Evolutionary conservation across 345 rosid species (phyloP), one percentile per base, ranked within the genome.

Genomic region (Eucalyptus paniculata): DNA sequence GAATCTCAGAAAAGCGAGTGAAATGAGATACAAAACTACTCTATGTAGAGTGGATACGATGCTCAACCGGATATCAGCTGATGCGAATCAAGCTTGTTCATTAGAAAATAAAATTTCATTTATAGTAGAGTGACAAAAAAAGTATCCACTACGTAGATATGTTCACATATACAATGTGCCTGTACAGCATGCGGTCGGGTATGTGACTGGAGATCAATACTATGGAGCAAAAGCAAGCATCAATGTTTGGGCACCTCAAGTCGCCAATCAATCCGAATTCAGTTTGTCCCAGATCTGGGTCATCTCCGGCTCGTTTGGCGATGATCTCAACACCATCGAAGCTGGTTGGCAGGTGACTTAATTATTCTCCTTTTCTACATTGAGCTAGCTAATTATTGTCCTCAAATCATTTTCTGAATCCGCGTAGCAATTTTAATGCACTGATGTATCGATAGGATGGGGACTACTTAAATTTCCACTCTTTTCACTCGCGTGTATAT

Each of bases 211-310:
- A 50, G 96, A 93, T 26, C 95, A 96, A 89, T 98, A 96, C 87
- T 98, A 96, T 80, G 99, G 99, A 90, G 99, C 99, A 87, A 98
- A 97, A 91, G 99, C 99, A 6, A 96, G 97, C 91, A 96, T 98
- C 86, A 98, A 97, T 91, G 99, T 98, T 72, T 98, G 99, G 99
- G 92, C 97, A 19, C 99, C 99, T 15, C 91, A 77, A 24, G 99
- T 98, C n/a, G 83, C 92, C 5, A 96, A 95, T 91, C 97, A 94
- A 88, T 94, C 95, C 87, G 99, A 98, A 89, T 98, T 98, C 91
- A 97, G 99, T 93, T 90, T 98, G 89, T 98, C 99, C 18, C 99
- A 98, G 50, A 87, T 98, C 92, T 98, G 99, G 99, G 95, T 98
- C 90, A 96, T 98, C 81, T 97, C 99, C 34, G 99, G 99, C 67